phyloP scores from a whole-genome alignment of 345 rosid species.

The Toxicodendron radicans region DNA sequence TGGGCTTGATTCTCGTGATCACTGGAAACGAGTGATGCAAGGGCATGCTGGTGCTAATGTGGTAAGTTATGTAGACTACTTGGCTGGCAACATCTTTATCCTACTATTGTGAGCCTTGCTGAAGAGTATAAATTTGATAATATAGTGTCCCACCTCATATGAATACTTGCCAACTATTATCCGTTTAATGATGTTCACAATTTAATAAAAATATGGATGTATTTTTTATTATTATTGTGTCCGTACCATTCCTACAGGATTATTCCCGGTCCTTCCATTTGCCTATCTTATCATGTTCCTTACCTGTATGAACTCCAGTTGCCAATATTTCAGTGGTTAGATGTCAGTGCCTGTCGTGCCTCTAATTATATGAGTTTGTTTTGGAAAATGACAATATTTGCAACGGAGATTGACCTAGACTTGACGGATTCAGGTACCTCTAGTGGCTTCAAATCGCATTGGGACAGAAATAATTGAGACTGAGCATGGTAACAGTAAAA shows the following conservation, averaged over 20 bases:
- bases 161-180: slow-evolving; percentile 4
- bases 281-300: slow-evolving; percentile 1
- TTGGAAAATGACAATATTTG: not conserved
- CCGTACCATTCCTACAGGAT: not conserved
- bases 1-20: slow-evolving; percentile 88
- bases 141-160: not conserved
- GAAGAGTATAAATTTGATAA: not conserved
- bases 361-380: not conserved
- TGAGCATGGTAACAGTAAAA: slow-evolving; percentile 80
- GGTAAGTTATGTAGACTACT: slow-evolving; percentile 43
- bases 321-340: not conserved
- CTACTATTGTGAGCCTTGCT: not conserved
- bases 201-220: too few species aligned
- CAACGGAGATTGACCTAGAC: not conserved
- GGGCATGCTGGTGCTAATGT: slow-evolving; percentile 98
- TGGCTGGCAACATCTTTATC: not conserved
- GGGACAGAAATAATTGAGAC: slow-evolving; percentile 80
- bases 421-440: slow-evolving; percentile 56
- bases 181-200: not conserved
- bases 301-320: not conserved
- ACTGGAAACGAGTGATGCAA: slow-evolving; percentile 95
- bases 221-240: not conserved
- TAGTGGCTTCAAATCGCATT: slow-evolving; percentile 79
- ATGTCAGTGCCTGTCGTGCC: not conserved
- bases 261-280: not conserved